Base-by-base conservation (phyloP, 2,329 filamentous ascomycete species). In the Ascochyta clinopodiicola region DNA sequence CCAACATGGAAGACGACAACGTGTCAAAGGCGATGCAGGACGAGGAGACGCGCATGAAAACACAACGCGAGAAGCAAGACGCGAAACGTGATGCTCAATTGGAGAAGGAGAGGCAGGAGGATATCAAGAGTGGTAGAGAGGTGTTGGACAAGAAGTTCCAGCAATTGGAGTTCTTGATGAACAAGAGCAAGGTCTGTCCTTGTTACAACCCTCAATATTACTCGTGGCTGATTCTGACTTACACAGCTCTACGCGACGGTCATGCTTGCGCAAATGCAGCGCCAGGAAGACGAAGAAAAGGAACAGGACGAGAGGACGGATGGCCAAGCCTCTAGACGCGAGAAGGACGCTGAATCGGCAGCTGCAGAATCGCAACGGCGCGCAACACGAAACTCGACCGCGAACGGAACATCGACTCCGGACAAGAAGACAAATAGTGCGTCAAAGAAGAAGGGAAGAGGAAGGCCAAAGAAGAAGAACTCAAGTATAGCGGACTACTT, bases 401-500 rank as follows among this genome's bases (percentile, higher is more conserved):
- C 62, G 15, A 64, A 48, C 22, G 49, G 57, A n/a, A 34, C 57
- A 21, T 44, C 64, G 8, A 31, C 48, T 3, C 61, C 67, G 15
- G 51, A 66, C 17, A 60, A 63, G 2, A 57, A 60, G 15, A 58
- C 65, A 5, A 67, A 66, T 15, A 61, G 63, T 7, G 51, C 53
- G 17, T 46, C 62, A 3, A 63, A 60, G 39, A 70, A 67, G 52
- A 73, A 66, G 37, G 66, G 67, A 4, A 70, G 69, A 22, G 78
- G 77, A n/a, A 66, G 72, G 36, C 70, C 75, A 7, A 80, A 78
- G 67, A 76, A 73, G 15, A 64, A 70, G 42, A 67, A 64, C 71
- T 58, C 60, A 0, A 82, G 80, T 52, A 87, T 88, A 32, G 81
- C 84, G 0, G 82, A 80, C 57, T 88, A 84, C 63, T 84, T 88